Evolutionary conservation across 257 asterid genomes (phyloP).

Genomic region (Jacaranda mimosifolia): DNA sequence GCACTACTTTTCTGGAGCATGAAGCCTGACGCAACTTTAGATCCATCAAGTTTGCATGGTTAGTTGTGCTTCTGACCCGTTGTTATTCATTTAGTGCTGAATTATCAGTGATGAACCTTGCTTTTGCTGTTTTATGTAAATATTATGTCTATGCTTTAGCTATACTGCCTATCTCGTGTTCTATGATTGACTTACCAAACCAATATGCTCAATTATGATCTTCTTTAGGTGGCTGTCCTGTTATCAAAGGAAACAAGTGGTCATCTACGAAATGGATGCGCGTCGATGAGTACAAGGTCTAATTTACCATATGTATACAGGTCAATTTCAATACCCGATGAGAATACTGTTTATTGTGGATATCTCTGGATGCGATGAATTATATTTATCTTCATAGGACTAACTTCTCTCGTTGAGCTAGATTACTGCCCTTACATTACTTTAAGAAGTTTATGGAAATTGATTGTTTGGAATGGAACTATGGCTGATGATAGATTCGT

Average conservation of each 20-base stretch:
- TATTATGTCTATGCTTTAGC: no score
- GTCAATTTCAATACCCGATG: not conserved
- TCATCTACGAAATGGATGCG: conserved; percentile 60
- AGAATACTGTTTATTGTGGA: not conserved
- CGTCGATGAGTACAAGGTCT: conserved; percentile 43
- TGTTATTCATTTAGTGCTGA: no score
- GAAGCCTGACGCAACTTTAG: conserved; percentile 59
- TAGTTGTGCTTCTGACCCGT: not conserved
- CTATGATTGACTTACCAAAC: not conserved
- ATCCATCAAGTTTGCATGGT: conserved; percentile 64
- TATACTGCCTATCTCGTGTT: not conserved
- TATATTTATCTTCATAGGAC: no score
- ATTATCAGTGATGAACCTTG: no score
- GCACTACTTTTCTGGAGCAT: conserved; percentile 70
- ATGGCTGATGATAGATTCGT: not conserved
- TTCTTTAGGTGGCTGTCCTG: conserved; percentile 52
- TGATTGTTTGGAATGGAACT: not conserved
- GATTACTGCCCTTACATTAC: not conserved
- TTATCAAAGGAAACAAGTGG: conserved; percentile 60
- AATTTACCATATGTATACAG: not conserved
- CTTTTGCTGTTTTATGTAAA: not conserved
- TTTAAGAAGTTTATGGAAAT: not conserved
- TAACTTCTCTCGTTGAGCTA: not conserved
- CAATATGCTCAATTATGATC: not conserved
- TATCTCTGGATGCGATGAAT: no score